Conservation (phyloP, 2,329 filamentous ascomycete genomes). For the Penicillium brevicompactum region DNA sequence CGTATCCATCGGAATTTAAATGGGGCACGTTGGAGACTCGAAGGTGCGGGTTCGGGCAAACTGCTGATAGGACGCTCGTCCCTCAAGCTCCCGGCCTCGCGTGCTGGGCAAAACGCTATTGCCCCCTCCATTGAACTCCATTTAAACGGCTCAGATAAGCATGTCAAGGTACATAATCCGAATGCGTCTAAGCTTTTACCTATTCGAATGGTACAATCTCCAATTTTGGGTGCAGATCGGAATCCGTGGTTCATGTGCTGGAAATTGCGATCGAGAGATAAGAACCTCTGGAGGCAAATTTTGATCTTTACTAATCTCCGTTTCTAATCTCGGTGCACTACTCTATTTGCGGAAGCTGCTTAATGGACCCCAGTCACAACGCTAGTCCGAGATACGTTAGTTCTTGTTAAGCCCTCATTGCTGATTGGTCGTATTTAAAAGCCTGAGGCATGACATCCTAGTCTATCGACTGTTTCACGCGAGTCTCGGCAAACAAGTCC, state of each 20-base stretch:
- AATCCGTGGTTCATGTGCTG: neutral
- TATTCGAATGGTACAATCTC: neutral
- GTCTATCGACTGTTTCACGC: neutral
- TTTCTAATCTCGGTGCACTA: neutral
- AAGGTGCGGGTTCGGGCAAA: neutral
- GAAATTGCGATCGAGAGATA: neutral
- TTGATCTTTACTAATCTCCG: neutral
- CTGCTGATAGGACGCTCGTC: slow-evolving; percentile 1
- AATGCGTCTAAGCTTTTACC: too few species aligned
- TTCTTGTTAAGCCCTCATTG: neutral
- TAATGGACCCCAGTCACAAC: neutral
- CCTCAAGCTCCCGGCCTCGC: neutral
- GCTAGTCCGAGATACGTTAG: neutral
- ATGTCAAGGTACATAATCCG: too few species aligned
- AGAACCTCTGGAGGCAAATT: neutral
- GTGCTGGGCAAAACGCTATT: neutral
- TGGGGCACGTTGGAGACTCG: neutral
- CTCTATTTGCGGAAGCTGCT: slow-evolving; percentile 3
- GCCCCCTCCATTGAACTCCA: neutral
- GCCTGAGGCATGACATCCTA: neutral
- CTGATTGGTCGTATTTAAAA: neutral
- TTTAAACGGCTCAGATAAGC: too few species aligned
- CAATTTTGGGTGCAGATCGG: neutral
- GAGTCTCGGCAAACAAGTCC: neutral
- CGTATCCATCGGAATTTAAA: neutral